phyloP scores from a whole-genome alignment of 2,329 filamentous ascomycete genomes.

The Aspergillus tamarii region DNA sequence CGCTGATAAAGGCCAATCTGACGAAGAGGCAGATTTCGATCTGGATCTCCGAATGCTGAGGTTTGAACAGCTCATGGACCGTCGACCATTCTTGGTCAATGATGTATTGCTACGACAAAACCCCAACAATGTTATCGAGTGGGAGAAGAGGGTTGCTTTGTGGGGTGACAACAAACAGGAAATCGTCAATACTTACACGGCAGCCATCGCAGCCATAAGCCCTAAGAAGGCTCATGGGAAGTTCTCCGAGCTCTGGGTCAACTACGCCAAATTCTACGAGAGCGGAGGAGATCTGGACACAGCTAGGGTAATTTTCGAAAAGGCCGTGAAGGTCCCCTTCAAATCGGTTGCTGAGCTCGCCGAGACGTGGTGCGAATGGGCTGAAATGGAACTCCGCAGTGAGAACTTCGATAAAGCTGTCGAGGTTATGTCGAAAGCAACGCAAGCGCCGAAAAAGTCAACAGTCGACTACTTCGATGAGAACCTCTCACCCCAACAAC shows the following conservation, averaged over 20 bases:
- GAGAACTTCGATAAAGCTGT: constrained; percentile 96
- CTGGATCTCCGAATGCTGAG: constrained; percentile 96
- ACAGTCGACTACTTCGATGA: constrained; percentile 99
- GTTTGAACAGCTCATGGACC: constrained; percentile 97
- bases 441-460: constrained; percentile 95
- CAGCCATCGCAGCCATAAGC: constrained; percentile 88
- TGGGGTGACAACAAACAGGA: constrained; percentile 94
- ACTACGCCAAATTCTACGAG: constrained; percentile 98
- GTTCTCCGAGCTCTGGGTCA: constrained; percentile 93
- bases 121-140: constrained; percentile 92
- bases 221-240: constrained; percentile 93
- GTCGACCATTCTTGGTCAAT: constrained; percentile 91
- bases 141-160: constrained; percentile 93
- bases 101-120: constrained; percentile 95
- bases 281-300: constrained; percentile 79
- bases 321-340: constrained; percentile 96
- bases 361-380: constrained; percentile 99
- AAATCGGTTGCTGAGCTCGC: constrained; percentile 96
- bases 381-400: constrained; percentile 93
- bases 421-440: constrained; percentile 94
- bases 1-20: constrained; percentile 74
- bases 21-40: constrained; percentile 88
- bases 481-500: constrained; percentile 86
- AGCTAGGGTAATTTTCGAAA: constrained; percentile 92
- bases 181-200: constrained; percentile 90